Percentiles rank a stretch among this genome's conserved stretches.
Evolutionary conservation across 306 rosid genomes (phyloP).

Genomic region (Fragaria ananassa): DNA sequence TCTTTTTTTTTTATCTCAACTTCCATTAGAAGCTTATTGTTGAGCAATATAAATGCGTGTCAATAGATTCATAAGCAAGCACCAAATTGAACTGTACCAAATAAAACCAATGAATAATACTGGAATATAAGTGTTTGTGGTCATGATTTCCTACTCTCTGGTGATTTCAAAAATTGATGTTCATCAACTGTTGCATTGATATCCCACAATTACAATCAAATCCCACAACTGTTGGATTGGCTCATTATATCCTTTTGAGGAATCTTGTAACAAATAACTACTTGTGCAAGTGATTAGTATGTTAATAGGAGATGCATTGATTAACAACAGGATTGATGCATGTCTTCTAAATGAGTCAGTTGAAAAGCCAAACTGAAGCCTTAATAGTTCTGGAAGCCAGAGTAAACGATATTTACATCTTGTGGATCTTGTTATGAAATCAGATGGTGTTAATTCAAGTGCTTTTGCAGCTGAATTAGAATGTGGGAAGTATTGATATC

Average conservation of each 20-base stretch:
- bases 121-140: background rate
- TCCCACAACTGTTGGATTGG: no score
- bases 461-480: background rate
- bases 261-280: background rate
- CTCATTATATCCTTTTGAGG: background rate
- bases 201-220: background rate
- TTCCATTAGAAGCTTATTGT: constrained; percentile 14
- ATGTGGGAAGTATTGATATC: background rate
- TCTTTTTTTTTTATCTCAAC: constrained; percentile 13
- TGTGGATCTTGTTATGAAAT: background rate
- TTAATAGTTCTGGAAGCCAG: background rate
- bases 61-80: background rate
- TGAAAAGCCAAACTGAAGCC: background rate
- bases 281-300: background rate
- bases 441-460: background rate
- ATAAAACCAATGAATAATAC: background rate
- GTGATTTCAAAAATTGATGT: background rate
- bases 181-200: background rate
- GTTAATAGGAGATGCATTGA: background rate
- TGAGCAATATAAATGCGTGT: background rate
- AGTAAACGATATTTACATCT: background rate
- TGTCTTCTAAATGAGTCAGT: background rate
- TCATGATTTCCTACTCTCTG: background rate
- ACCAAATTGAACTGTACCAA: background rate
- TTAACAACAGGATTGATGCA: background rate